Evolutionary conservation across 306 rosid genomes (phyloP), one percentile per base, ranked within the genome.

Genomic region (Cicer yamashitae): DNA sequence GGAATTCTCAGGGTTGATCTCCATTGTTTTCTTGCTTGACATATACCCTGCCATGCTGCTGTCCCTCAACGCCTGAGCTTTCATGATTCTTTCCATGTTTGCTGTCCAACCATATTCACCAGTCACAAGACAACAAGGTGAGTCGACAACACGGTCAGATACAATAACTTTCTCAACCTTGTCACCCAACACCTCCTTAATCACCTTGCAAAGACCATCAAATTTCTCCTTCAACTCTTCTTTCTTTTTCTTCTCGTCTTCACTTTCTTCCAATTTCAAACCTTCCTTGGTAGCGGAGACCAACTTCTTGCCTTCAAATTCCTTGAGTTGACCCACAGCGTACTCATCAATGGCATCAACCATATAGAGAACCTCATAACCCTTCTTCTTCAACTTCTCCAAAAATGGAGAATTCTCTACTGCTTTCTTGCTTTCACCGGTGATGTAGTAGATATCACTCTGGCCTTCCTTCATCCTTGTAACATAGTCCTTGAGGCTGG

Each of bases 11-110:
- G 97, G 97, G 87, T 91, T 91, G 81, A 91, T 88, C 85, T 91
- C 97, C 97, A 91, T 89, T 2, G 97, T 91, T 83, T 91, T 91
- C 91, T 91, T 91, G 88, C 93, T 88, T 0, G 96, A 91, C 97
- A 91, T 91, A 88, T 91, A 91, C 0, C 97, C 97, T 0, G 96
- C 93, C 97, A 91, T 91, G 80, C 91, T 91, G 89, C 50, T 91
- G 74, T 91, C 97, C 78, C 92, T 89, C 88, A 91, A 69, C 0
- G 97, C 97, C 25, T 91, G 97, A 1, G 97, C 97, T 20, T 91
- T 91, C 97, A 91, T 91, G 61, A 91, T 91, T 67, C 97, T 88
- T 14, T 91, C 97, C 97, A 91, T 91, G 84, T 91, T 91, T 0
- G 96, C 97, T 0, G 97, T 91, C 97, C 97, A 91, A 0, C 97